Evolutionary conservation across 2,329 filamentous ascomycete species (phyloP).

Genomic region (Grosmannia serpens): DNA sequence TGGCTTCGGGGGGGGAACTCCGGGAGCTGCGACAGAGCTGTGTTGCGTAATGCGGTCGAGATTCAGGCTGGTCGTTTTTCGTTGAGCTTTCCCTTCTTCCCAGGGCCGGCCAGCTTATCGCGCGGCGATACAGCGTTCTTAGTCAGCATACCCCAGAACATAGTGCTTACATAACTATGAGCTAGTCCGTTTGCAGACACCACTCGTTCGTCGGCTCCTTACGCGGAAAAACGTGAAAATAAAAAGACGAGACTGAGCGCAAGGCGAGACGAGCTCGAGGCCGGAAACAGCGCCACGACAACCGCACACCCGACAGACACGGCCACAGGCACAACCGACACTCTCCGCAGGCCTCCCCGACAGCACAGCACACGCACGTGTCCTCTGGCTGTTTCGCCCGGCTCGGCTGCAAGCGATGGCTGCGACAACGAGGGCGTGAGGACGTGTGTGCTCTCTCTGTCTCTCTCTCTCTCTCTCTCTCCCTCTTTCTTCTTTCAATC

Average conservation of each 20-base stretch:
- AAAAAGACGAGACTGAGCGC: background rate
- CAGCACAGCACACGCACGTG: background rate
- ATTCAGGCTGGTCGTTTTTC: background rate
- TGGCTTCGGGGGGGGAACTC: background rate
- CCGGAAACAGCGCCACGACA: background rate
- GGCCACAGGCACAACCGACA: background rate
- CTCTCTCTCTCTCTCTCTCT: no score
- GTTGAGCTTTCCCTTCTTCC: background rate
- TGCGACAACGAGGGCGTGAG: conserved; percentile 10
- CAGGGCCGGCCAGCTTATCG: background rate
- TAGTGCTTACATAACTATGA: background rate
- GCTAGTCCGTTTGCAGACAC: background rate
- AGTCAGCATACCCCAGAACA: background rate
- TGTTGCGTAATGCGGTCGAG: background rate
- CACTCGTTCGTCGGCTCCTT: background rate
- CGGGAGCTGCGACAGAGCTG: background rate
- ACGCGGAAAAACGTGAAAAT: background rate
- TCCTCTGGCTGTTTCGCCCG: background rate
- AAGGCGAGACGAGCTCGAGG: background rate
- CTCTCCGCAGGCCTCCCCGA: background rate
- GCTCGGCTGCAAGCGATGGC: conserved; percentile 8
- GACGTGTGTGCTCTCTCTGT: conserved; percentile 4
- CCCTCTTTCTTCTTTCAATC: background rate
- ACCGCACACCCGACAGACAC: background rate
- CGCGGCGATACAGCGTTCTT: background rate